Percentiles rank a stretch among this genome's conserved stretches.
These are phyloP conservation scores for Chrysanthemum seticuspe DNA, from an alignment of 129 eudicot species.

Conservation along the genomic window DNA sequence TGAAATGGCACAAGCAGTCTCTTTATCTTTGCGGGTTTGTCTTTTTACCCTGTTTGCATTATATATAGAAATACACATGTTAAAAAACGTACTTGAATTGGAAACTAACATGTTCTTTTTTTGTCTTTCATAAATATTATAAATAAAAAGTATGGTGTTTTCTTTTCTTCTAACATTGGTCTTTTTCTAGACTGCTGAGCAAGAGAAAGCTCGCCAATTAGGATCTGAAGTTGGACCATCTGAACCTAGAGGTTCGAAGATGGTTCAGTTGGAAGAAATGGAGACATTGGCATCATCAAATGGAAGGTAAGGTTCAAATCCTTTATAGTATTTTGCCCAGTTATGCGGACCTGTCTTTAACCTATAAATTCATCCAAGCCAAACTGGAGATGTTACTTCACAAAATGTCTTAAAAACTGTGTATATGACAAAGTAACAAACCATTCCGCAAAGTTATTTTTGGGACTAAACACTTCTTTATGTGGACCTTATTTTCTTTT, in stretches of 20 bases:
- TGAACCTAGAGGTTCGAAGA: conserved; percentile 39
- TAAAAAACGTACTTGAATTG: too few relatives aligned
- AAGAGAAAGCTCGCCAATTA: conserved; percentile 60
- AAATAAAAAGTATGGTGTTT: conserved; percentile 4
- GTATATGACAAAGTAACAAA: too few relatives aligned
- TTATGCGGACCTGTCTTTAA: too few relatives aligned
- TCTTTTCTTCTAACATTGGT: conserved; percentile 13
- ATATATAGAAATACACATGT: too few relatives aligned
- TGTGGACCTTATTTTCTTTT: too few relatives aligned
- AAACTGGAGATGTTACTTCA: too few relatives aligned
- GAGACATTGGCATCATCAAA: conserved; percentile 39
- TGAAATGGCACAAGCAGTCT: conserved; percentile 81
- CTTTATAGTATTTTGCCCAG: neutral
- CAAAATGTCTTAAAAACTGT: neutral
- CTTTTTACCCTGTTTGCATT: neutral
- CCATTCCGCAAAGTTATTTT: too few relatives aligned
- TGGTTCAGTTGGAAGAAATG: conserved; percentile 42
- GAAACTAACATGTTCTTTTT: neutral
- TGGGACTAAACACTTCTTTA: too few relatives aligned
- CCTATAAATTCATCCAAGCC: too few relatives aligned
- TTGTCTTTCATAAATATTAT: neutral
- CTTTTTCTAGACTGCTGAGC: conserved; percentile 73
- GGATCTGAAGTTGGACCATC: conserved; percentile 56
- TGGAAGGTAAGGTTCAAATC: conserved; percentile 49
- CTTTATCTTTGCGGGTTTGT: conserved; percentile 78